Evolutionary conservation across 225 moss, liverwort and hornwort species (phyloP).

Genomic region (Pleurozium schreberi): DNA sequence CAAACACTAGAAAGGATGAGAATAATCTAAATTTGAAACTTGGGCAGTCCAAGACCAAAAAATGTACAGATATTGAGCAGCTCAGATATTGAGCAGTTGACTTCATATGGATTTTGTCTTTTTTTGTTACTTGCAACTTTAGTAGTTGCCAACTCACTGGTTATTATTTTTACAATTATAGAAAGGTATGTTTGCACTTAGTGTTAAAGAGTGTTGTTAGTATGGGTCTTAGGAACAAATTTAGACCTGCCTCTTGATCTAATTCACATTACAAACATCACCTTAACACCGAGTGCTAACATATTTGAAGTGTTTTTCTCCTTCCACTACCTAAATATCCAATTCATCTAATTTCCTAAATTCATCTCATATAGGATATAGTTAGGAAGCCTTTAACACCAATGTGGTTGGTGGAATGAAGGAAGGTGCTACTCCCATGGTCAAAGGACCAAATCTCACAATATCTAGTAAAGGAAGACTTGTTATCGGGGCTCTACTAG

Average conservation of each 20-base stretch:
- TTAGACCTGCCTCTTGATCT: too few species aligned
- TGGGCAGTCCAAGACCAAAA: not conserved
- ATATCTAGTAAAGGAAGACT: fast-evolving
- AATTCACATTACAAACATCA: too few species aligned
- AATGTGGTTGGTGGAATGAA: not conserved
- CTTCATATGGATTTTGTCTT: not conserved
- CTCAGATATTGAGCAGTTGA: not conserved
- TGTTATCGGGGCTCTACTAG: not conserved
- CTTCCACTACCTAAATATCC: not conserved
- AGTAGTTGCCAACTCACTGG: not conserved
- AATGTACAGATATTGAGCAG: not conserved
- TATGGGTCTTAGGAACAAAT: too few species aligned
- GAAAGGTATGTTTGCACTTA: too few species aligned
- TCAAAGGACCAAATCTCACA: not conserved
- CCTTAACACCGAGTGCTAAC: too few species aligned
- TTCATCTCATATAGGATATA: not conserved
- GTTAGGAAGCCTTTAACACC: not conserved
- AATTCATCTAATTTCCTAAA: not conserved
- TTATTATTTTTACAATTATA: not conserved
- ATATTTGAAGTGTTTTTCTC: not conserved
- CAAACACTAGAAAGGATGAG: not conserved
- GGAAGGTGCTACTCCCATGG: not conserved
- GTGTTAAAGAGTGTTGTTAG: too few species aligned
- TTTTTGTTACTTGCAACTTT: too few species aligned
- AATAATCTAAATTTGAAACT: not conserved